These are phyloP conservation scores for Didymella glomerata DNA, from an alignment of 2,329 filamentous ascomycete species.

Conservation along the genomic window DNA sequence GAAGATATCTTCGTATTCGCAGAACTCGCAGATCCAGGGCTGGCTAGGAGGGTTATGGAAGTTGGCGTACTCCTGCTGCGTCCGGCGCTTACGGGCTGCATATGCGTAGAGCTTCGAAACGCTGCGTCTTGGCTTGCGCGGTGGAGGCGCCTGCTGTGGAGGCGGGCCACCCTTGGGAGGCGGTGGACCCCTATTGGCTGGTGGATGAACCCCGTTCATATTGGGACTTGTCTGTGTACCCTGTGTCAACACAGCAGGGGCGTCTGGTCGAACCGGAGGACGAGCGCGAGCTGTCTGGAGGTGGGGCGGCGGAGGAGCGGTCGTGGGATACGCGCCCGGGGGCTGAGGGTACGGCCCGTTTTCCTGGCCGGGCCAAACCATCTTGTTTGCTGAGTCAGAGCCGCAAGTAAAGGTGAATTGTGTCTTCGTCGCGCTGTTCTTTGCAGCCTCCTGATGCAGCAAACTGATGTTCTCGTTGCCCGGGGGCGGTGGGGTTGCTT, in stretches of 20 bases:
- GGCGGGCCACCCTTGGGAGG: slow-evolving; percentile 52
- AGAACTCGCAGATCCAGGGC: slow-evolving; percentile 96
- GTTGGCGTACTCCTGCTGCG: slow-evolving; percentile 79
- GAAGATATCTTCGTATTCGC: slow-evolving; percentile 96
- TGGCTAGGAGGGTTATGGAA: slow-evolving; percentile 81
- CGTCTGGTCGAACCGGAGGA: slow-evolving; percentile 42
- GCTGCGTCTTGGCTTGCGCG: slow-evolving; percentile 69
- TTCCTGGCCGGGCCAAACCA: slow-evolving; percentile 75
- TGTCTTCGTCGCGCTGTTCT: slow-evolving; percentile 74
- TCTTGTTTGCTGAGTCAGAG: slow-evolving; percentile 81
- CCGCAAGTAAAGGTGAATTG: slow-evolving; percentile 98
- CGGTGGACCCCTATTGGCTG: slow-evolving; percentile 38
- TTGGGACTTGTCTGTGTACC: slow-evolving; percentile 65
- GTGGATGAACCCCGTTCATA: slow-evolving; percentile 52
- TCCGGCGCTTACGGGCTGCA: slow-evolving; percentile 79
- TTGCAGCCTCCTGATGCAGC: slow-evolving; percentile 72
- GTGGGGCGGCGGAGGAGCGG: slow-evolving; percentile 32
- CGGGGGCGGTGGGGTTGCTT: slow-evolving; percentile 57
- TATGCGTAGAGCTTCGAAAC: slow-evolving; percentile 74
- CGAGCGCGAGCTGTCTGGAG: slow-evolving; percentile 37
- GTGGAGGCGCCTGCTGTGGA: slow-evolving; percentile 56
- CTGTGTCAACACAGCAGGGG: slow-evolving; percentile 59
- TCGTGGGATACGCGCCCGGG: slow-evolving; percentile 47
- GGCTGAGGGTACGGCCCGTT: slow-evolving; percentile 52
- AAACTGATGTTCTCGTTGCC: slow-evolving; percentile 83